phyloP scores from a whole-genome alignment of 371 early-diverging fungal genomes.

The Lichtheimia ornata region DNA sequence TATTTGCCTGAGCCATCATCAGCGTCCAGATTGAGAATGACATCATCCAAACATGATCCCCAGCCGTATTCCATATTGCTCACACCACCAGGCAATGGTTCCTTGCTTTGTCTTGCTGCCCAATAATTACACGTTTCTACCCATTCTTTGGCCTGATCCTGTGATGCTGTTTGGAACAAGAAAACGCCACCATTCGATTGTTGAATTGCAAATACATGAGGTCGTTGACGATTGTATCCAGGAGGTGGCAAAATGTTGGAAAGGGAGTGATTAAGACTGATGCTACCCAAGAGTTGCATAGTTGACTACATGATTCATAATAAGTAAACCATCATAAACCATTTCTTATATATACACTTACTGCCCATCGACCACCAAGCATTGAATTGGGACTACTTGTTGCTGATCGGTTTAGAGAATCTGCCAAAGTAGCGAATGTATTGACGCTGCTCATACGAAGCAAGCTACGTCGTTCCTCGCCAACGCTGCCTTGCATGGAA shows the following conservation, averaged over 20 bases:
- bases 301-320: conserved; percentile 9
- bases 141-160: conserved; percentile 80
- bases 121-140: conserved; percentile 87
- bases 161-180: conserved; percentile 78
- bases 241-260: conserved; percentile 82
- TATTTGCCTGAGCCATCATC: conserved; percentile 13
- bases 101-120: conserved; percentile 88
- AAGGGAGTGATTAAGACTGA: conserved; percentile 78
- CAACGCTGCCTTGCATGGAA: conserved; percentile 39
- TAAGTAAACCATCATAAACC: not conserved
- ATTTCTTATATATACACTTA: conserved; percentile 9
- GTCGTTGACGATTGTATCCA: conserved; percentile 77
- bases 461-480: conserved; percentile 32
- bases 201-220: conserved; percentile 84
- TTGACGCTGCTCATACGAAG: conserved; percentile 27
- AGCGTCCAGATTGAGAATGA: conserved; percentile 33
- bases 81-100: conserved; percentile 83
- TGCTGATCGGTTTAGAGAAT: conserved; percentile 23
- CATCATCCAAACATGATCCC: conserved; percentile 63
- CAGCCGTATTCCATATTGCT: conserved; percentile 93
- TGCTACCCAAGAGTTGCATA: conserved; percentile 50
- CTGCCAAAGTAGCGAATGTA: conserved; percentile 43
- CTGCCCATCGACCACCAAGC: conserved; percentile 12
- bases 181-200: conserved; percentile 79
- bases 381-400: not conserved